phyloP scores from a whole-genome alignment of 202 grass and related monocot species.

The Cymbopogon flexuosus region DNA sequence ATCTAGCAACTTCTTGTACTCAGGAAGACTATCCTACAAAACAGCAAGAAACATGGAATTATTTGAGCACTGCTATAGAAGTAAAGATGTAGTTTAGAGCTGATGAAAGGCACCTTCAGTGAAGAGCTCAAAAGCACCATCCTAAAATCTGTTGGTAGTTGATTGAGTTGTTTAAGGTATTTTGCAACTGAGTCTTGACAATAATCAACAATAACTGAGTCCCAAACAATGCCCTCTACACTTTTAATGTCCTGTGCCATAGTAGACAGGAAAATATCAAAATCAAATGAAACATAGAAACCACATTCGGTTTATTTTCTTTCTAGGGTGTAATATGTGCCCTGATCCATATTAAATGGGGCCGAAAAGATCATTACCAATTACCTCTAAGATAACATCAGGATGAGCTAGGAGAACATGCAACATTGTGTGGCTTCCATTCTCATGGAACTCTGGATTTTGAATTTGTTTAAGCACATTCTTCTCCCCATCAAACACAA shows the following conservation, averaged over 20 bases:
- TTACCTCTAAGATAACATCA: constrained; percentile 62
- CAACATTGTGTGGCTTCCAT: constrained; percentile 41
- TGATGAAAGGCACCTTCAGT: constrained; percentile 44
- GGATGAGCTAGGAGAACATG: constrained; percentile 71
- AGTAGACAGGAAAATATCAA: constrained; percentile 10
- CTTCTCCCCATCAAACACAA: constrained; percentile 59
- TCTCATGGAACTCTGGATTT: constrained; percentile 45
- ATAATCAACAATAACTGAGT: constrained; percentile 67
- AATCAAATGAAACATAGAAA: constrained; percentile 18
- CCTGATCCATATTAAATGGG: constrained; percentile 12
- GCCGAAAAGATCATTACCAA: constrained; percentile 22
- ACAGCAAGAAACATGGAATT: constrained; percentile 25
- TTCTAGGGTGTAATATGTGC: constrained; percentile 1
- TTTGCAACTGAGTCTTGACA: constrained; percentile 40
- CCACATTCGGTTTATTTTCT: constrained; percentile 21
- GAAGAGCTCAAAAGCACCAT: constrained; percentile 58
- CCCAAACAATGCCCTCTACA: constrained; percentile 54
- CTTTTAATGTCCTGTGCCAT: constrained; percentile 54
- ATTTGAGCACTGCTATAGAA: constrained; percentile 23
- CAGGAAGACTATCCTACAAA: constrained; percentile 61
- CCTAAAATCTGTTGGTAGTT: constrained; percentile 50
- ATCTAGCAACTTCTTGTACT: constrained; percentile 50
- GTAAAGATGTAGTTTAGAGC: background rate
- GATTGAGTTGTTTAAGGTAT: constrained; percentile 45
- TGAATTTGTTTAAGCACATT: constrained; percentile 42